These are phyloP conservation scores for Leccinum uliginosum DNA, from an alignment of 768 basidiomycete species.

Conservation along the genomic window DNA sequence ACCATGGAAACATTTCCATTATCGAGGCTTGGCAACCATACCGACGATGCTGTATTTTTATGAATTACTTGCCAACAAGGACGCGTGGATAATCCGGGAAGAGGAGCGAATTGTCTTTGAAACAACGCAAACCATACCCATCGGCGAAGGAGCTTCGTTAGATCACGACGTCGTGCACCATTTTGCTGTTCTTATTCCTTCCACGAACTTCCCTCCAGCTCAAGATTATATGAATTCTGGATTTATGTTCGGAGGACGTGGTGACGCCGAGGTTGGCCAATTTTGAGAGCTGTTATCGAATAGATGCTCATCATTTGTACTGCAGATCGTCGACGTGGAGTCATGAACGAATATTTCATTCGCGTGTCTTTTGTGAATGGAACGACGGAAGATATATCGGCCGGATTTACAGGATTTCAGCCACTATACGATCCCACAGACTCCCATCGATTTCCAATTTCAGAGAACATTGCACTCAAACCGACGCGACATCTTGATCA, in stretches of 20 bases:
- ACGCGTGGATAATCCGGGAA: slow-evolving; percentile 14
- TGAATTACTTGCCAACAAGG: slow-evolving; percentile 4
- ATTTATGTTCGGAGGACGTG: neutral
- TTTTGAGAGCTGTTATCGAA: neutral
- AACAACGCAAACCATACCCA: slow-evolving; percentile 2
- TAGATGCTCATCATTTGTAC: neutral
- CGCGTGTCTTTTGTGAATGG: slow-evolving; percentile 4
- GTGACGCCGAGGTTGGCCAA: neutral
- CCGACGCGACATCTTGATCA: neutral
- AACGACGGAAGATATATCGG: neutral
- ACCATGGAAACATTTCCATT: neutral
- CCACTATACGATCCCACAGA: neutral
- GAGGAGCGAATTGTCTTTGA: slow-evolving; percentile 20
- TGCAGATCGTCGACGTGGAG: neutral
- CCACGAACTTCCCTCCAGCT: slow-evolving; percentile 19
- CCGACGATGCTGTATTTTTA: neutral
- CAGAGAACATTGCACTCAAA: neutral
- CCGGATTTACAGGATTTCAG: slow-evolving; percentile 8
- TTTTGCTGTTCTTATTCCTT: slow-evolving; percentile 17
- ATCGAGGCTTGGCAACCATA: neutral
- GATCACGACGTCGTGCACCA: slow-evolving; percentile 2
- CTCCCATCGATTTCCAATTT: neutral
- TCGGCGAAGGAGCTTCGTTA: neutral
- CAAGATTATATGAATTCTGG: neutral
- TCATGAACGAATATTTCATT: slow-evolving; percentile 9